These are phyloP conservation scores for Infundibulicybe gibba DNA, from an alignment of 768 basidiomycete genomes.

Conservation along the genomic window DNA sequence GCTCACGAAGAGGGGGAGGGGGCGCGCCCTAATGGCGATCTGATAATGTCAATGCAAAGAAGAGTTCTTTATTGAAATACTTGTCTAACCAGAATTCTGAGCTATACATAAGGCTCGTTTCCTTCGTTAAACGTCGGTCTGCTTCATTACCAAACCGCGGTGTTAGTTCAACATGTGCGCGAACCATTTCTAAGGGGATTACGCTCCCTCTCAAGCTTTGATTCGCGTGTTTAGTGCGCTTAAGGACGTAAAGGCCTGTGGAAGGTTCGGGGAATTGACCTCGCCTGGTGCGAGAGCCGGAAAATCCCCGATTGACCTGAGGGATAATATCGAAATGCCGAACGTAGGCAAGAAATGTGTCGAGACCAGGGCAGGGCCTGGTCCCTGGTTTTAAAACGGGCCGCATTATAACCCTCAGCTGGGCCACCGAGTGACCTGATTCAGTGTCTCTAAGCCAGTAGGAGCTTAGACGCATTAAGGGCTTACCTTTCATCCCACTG, in stretches of 20 bases:
- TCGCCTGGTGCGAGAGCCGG: neutral
- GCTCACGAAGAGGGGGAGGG: too few species aligned
- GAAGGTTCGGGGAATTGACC: too few species aligned
- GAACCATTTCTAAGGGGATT: slow-evolving; percentile 3
- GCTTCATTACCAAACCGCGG: slow-evolving; percentile 8
- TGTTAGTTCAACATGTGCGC: too few species aligned
- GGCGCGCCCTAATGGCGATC: too few species aligned
- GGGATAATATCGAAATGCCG: slow-evolving; percentile 14
- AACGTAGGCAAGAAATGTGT: too few species aligned
- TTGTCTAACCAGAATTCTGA: too few species aligned
- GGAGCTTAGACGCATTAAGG: too few species aligned
- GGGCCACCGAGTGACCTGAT: slow-evolving; percentile 9
- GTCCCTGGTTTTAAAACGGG: too few species aligned
- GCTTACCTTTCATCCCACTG: slow-evolving; percentile 6
- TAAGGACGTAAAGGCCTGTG: neutral
- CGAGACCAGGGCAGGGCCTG: neutral
- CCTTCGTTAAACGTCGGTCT: slow-evolving; percentile 4
- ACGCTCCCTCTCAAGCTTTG: slow-evolving; percentile 3
- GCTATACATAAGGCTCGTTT: slow-evolving; percentile 3
- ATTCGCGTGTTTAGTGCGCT: slow-evolving; percentile 1
- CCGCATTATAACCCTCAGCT: slow-evolving; percentile 8
- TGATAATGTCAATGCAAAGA: slow-evolving; percentile 6
- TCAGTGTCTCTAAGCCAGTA: too few species aligned
- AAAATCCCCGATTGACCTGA: neutral
- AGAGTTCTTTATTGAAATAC: too few species aligned